Evolutionary conservation across 2,329 filamentous ascomycete species (phyloP).

Genomic region (Calonectria honghensis): DNA sequence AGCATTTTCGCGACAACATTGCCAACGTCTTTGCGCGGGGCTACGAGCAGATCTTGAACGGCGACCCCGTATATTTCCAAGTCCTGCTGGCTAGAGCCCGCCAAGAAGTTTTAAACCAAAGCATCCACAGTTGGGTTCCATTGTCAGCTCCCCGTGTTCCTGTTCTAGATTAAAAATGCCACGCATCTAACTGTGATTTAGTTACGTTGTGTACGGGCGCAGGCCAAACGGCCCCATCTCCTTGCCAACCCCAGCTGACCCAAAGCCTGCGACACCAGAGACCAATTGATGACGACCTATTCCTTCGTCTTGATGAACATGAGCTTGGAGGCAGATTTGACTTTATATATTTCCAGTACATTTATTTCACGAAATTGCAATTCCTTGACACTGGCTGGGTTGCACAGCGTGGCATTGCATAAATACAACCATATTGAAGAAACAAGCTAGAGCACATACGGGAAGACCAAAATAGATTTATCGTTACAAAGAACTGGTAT

Average conservation of each 20-base stretch:
- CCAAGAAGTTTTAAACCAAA: slow-evolving; percentile 47
- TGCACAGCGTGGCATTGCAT: not conserved
- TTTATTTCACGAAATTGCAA: not conserved
- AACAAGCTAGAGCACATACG: not conserved
- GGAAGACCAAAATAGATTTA: not conserved
- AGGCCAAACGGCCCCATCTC: slow-evolving; percentile 15
- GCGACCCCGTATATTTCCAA: slow-evolving; percentile 50
- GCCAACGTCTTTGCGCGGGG: slow-evolving; percentile 49
- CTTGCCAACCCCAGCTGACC: not conserved
- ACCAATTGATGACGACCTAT: not conserved
- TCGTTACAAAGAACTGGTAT: not conserved
- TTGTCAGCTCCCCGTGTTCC: slow-evolving; percentile 43
- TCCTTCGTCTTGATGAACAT: not conserved
- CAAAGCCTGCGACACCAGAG: not conserved
- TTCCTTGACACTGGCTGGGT: not conserved
- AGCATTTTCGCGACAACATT: slow-evolving; percentile 52
- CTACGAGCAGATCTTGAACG: slow-evolving; percentile 50
- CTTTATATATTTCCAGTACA: not conserved
- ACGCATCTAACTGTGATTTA: not conserved
- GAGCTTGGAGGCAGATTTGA: not conserved
- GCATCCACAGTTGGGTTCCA: slow-evolving; percentile 53
- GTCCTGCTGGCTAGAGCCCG: slow-evolving; percentile 48
- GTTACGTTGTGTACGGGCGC: slow-evolving; percentile 45
- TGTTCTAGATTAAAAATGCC: not conserved
- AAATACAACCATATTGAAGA: not conserved